Percentiles rank a stretch among this genome's conserved stretches.
Evolutionary conservation across 2,329 filamentous ascomycete genomes (phyloP).

Genomic region (Zymoseptoria pseudotritici): DNA sequence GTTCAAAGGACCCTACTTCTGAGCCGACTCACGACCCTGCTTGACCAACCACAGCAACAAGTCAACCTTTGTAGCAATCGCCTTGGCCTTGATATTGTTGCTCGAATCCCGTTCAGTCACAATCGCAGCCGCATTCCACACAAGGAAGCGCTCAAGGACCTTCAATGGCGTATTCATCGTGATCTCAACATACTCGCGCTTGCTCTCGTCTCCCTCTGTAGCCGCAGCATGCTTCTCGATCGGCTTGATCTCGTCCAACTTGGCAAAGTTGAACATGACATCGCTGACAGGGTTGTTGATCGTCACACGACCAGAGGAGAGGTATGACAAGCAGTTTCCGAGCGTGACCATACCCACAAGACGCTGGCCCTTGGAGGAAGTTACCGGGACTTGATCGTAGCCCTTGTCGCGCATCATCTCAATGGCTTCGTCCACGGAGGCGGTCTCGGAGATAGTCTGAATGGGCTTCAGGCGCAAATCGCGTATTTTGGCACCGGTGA

Average conservation of each 20-base stretch:
- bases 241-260: conserved; percentile 82
- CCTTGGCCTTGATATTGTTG: conserved; percentile 62
- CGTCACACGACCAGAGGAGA: conserved; percentile 73
- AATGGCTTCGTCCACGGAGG: conserved; percentile 75
- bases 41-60: conserved; percentile 86
- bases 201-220: conserved; percentile 34
- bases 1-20: not conserved
- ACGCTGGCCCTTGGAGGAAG: conserved; percentile 56
- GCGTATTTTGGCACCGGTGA: conserved; percentile 69
- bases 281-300: conserved; percentile 67
- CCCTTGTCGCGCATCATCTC: conserved; percentile 98
- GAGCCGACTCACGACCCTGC: conserved; percentile 33
- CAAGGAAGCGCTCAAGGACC: conserved; percentile 83
- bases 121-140: conserved; percentile 95
- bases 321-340: conserved; percentile 85
- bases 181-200: conserved; percentile 81
- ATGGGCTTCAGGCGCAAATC: conserved; percentile 87
- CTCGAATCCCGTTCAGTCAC: conserved; percentile 69
- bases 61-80: conserved; percentile 94
- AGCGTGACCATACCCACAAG: conserved; percentile 91
- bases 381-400: conserved; percentile 94
- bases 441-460: conserved; percentile 67
- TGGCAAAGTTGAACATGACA: conserved; percentile 95
- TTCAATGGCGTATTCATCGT: conserved; percentile 80
- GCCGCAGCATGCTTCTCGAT: conserved; percentile 61